Base-by-base conservation (phyloP, 2,329 filamentous ascomycete species). In the Nemania sp. region DNA sequence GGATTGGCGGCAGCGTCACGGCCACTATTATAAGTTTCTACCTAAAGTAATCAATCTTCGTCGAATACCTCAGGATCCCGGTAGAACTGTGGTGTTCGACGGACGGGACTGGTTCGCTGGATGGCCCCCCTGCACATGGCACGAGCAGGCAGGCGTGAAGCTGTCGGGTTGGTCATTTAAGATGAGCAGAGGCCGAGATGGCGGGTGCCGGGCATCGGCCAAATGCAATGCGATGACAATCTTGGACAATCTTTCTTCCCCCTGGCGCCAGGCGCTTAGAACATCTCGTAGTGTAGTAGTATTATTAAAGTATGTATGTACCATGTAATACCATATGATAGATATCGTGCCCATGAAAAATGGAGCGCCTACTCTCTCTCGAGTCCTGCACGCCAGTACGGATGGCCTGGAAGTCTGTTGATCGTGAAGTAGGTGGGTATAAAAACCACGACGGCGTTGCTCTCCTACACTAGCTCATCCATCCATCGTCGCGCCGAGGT, bases 121-220 rank as follows among this genome's bases (percentile, higher is more conserved):
- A 48, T 40, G 51, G 15, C 39, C 56, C n/a, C 57, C 43, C 37
- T 49, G 42, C 40, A 57, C 62, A 65, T 65, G 43, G 59, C 60
- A 57, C 46, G 50, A 46, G 20, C 29, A 50, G 20, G 42, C 17
- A 53, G 47, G 53, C 18, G 37, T 17, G 47, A 12, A 42, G 34
- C 29, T 29, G 48, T 59, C 52, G 46, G 43, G 49, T 43, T 18
- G 35, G 39, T 65, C 52, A 50, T 63, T 58, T 29, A 45, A 57
- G 40, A 40, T 13, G 47, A 52, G 32, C 18, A 39, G 12, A 40
- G 46, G 34, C 40, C 17, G 45, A 49, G 39, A 46, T 42, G 51
- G 20, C 57, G 51, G 21, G 49, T 46, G 47, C 17, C 25, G 43
- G 43, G 57, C 62, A 54, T 63, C 42, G 55, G 55, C 15, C 46